A percentile compares a stretch with the other conserved stretches of the same genome.
Evolutionary conservation across 78 protist genomes (phyloP).

Genomic region (Dictyostelium purpureum): DNA sequence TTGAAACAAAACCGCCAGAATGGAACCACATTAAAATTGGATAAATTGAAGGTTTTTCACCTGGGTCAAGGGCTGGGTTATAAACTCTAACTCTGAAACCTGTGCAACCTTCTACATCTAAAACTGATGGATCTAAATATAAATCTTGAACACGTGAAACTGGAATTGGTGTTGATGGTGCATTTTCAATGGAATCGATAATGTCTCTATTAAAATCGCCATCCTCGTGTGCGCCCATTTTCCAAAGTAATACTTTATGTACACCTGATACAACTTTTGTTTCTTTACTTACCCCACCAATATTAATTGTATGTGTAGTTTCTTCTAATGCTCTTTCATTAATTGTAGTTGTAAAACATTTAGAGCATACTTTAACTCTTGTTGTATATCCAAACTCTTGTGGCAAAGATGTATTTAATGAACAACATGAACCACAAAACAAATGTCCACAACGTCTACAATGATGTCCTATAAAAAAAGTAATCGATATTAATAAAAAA

Average conservation of each 20-base stretch:
- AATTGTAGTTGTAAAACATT: slow-evolving; percentile 54
- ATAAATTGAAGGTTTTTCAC: slow-evolving; percentile 25
- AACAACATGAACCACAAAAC: slow-evolving; percentile 67
- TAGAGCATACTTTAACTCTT: slow-evolving; percentile 69
- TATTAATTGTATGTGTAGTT: slow-evolving; percentile 43
- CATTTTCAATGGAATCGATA: slow-evolving; percentile 29
- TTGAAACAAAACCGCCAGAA: slow-evolving; percentile 67
- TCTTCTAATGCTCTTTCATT: slow-evolving; percentile 63
- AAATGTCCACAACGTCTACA: slow-evolving; percentile 78
- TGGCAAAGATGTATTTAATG: slow-evolving; percentile 62
- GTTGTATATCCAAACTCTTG: slow-evolving; percentile 59
- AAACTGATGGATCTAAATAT: slow-evolving; percentile 25
- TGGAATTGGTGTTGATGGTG: slow-evolving; percentile 48
- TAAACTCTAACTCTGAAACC: slow-evolving; percentile 71
- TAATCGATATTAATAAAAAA: neutral
- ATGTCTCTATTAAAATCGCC: slow-evolving; percentile 69
- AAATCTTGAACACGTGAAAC: slow-evolving; percentile 72
- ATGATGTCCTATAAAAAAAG: slow-evolving; percentile 48
- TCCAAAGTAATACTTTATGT: slow-evolving; percentile 58
- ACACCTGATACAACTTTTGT: slow-evolving; percentile 54
- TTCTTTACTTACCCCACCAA: slow-evolving; percentile 72
- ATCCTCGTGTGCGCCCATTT: slow-evolving; percentile 74
- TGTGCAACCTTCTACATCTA: slow-evolving; percentile 69
- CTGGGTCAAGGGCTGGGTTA: slow-evolving; percentile 64
- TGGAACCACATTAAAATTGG: slow-evolving; percentile 79